Evolutionary conservation across 805 yeast genomes (phyloP), one percentile per base, ranked within the genome.

Genomic region (Ogataea corticis): DNA sequence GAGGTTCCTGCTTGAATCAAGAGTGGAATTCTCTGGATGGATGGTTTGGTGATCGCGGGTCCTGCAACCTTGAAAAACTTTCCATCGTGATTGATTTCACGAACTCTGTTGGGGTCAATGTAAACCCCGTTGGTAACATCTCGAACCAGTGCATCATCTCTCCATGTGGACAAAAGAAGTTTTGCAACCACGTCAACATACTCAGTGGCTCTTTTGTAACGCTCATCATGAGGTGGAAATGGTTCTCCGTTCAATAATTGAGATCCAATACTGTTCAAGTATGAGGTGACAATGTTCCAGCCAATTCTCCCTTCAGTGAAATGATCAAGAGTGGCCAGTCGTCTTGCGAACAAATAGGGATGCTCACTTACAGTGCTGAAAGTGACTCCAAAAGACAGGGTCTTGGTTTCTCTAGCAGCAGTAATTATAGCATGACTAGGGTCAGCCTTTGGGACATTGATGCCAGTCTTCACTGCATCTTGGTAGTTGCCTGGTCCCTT

Each of bases 241-340:
- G 50, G 35, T 37, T 61, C 63, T 3, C 69, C 69, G 45, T 71
- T 70, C 28, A 69, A 48, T 29, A 69, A 50, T 42, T 71, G 69
- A 42, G 67, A 58, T 2, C 75, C 69, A 4, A 71, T 74, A 52
- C 70, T 62, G 34, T 71, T 72, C 39, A 69, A 59, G 43, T 71
- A 70, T 2, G 73, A 67, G 7, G 74, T 65, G 18, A 72, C 76
- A 16, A 72, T 66, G 49, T 72, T 72, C 77, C 77, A 72, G 11
- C 77, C 77, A 38, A 72, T 56, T 47, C 77, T 59, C 4, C 76
- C 77, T 7, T 59, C 57, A 6, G 70, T 62, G 30, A 71, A 61
- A 45, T 70, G 73, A 46, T 72, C 77, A 41, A 72, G 57, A 0
- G 77, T 71, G 10, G 75, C 73, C 48, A 71, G 51, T 44, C 76